Percentiles rank a stretch among this genome's conserved stretches.
Conservation (phyloP, 345 rosid genomes). For the Eucalyptus polyanthemos region DNA sequence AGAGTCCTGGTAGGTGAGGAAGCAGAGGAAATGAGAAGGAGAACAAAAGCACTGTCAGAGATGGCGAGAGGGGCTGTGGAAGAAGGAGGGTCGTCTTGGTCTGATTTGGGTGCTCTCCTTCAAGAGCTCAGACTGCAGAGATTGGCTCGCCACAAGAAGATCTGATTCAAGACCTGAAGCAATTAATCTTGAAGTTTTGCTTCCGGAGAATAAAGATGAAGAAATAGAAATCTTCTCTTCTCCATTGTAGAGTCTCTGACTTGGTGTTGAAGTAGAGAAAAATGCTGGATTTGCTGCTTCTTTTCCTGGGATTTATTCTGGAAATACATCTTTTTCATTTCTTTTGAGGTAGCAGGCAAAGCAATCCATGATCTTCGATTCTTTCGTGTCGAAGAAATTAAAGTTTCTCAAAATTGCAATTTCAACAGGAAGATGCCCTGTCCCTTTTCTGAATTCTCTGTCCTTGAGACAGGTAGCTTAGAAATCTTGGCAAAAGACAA, state of each 20-base stretch:
- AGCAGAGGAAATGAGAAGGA: conserved; percentile 21
- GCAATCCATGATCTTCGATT: fast-evolving
- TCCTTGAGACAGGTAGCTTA: not conserved
- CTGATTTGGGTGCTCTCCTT: conserved; percentile 5
- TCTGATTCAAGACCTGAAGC: not conserved
- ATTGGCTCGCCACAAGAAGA: not conserved
- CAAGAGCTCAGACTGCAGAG: not conserved
- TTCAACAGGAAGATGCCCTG: not conserved
- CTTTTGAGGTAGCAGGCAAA: not conserved
- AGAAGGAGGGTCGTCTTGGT: conserved; percentile 27
- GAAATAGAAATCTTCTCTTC: not conserved
- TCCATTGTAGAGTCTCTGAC: not conserved
- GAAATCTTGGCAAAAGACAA: not conserved
- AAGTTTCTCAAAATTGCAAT: not conserved
- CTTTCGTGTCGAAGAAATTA: not conserved
- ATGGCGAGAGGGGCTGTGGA: conserved; percentile 21
- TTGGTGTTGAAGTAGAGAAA: not conserved
- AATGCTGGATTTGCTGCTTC: not conserved
- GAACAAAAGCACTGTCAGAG: not conserved
- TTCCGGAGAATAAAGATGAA: not conserved
- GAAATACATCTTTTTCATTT: not conserved
- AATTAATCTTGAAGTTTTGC: not conserved
- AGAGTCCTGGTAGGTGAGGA: conserved; percentile 15
- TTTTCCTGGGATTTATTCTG: not conserved
- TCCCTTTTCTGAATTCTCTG: not conserved